Conservation (phyloP, 345 rosid species). For the Noccaea bulbosa region DNA sequence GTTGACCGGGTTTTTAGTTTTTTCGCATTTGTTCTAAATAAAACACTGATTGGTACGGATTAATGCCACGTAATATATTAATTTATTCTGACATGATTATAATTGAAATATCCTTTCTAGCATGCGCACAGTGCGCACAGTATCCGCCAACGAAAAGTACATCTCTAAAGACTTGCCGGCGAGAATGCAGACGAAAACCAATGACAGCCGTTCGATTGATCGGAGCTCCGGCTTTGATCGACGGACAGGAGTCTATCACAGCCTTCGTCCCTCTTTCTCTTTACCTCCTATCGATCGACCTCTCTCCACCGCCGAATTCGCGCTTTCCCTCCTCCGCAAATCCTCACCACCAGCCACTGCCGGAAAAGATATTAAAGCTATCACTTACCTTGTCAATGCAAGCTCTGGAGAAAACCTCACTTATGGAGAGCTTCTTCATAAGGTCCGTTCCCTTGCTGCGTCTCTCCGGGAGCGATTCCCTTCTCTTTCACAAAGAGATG, state of each 20-base stretch:
- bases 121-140: background rate
- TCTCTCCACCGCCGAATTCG: conserved; percentile 57
- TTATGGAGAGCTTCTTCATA: conserved; percentile 52
- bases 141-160: conserved; percentile 21
- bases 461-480: conserved; percentile 49
- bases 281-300: conserved; percentile 56
- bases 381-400: conserved; percentile 54
- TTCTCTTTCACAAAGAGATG: conserved; percentile 56
- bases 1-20: conserved; percentile 10
- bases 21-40: background rate
- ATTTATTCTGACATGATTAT: background rate
- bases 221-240: conserved; percentile 58
- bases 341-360: conserved; percentile 41
- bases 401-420: conserved; percentile 49
- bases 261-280: conserved; percentile 54
- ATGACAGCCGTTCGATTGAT: conserved; percentile 36
- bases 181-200: conserved; percentile 35
- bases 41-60: conserved; percentile 20
- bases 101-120: conserved; percentile 25
- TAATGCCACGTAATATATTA: conserved; percentile 34
- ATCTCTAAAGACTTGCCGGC: conserved; percentile 19
- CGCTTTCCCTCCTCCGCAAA: conserved; percentile 54
- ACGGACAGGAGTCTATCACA: conserved; percentile 55
- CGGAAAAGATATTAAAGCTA: conserved; percentile 36
- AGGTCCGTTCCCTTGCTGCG: conserved; percentile 53